A percentile compares a stretch with the other conserved stretches of the same genome.
Conservation (phyloP, 768 basidiomycete genomes). For the Amylocystis lapponica region DNA sequence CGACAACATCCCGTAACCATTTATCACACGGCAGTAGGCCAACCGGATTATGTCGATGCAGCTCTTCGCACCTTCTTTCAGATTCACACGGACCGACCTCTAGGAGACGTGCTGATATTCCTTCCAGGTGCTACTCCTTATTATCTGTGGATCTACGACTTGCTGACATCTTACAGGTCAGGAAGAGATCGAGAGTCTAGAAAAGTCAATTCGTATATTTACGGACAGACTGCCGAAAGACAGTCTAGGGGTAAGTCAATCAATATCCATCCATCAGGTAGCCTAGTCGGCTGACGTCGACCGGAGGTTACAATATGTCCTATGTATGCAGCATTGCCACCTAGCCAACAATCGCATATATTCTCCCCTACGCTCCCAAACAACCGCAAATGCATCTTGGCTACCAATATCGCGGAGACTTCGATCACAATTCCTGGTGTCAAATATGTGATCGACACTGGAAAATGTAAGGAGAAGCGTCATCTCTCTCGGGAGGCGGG, state of each 20-base stretch:
- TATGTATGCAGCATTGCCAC: slow-evolving; percentile 84
- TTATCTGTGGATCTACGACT: neutral
- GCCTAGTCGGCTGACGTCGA: neutral
- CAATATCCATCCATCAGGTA: neutral
- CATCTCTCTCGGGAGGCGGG: slow-evolving; percentile 67
- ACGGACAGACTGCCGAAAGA: slow-evolving; percentile 64
- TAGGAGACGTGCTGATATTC: slow-evolving; percentile 91
- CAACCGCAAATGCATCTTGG: slow-evolving; percentile 86
- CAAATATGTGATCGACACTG: slow-evolving; percentile 93
- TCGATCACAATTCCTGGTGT: slow-evolving; percentile 96
- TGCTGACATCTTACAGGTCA: slow-evolving; percentile 51
- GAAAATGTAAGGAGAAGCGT: slow-evolving; percentile 92
- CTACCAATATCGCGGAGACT: slow-evolving; percentile 98
- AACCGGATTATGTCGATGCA: slow-evolving; percentile 82
- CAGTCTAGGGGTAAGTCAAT: slow-evolving; percentile 39
- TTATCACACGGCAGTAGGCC: slow-evolving; percentile 68
- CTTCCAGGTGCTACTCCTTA: slow-evolving; percentile 79
- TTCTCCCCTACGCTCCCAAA: slow-evolving; percentile 62
- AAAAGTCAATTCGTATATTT: slow-evolving; percentile 65
- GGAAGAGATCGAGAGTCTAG: slow-evolving; percentile 91
- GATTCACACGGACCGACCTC: slow-evolving; percentile 73
- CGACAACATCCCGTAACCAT: slow-evolving; percentile 89
- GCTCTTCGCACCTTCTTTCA: slow-evolving; percentile 93
- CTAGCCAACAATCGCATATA: slow-evolving; percentile 69
- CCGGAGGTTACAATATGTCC: slow-evolving; percentile 40